A percentile compares a stretch with the other conserved stretches of the same genome.
Evolutionary conservation across 2,329 filamentous ascomycete genomes (phyloP).

Genomic region (Parascedosporium putredinis): DNA sequence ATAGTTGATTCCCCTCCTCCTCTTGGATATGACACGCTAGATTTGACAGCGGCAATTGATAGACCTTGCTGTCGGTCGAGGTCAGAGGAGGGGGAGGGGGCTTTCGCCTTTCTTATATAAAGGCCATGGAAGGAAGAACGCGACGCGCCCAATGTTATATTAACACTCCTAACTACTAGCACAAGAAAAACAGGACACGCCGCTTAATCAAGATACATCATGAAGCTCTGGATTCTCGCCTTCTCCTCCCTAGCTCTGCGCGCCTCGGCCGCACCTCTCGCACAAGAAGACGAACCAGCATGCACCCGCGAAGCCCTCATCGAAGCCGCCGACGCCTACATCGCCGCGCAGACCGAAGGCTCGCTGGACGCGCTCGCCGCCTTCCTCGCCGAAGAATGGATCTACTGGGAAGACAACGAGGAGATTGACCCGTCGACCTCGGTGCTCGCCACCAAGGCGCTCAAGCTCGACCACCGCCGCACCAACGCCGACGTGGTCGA

Average conservation of each 20-base stretch:
- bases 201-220: not conserved
- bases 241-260: not conserved
- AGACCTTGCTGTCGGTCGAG: too few species aligned
- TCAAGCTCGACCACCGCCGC: constrained; percentile 25
- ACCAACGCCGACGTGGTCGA: constrained; percentile 24
- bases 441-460: constrained; percentile 21
- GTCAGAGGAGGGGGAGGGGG: too few species aligned
- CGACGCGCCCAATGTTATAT: too few species aligned
- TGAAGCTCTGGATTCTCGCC: not conserved
- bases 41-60: too few species aligned
- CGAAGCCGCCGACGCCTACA: constrained; percentile 7
- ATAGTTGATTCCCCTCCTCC: too few species aligned
- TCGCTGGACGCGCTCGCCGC: constrained; percentile 8
- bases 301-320: constrained; percentile 7
- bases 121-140: too few species aligned
- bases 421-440: constrained; percentile 16
- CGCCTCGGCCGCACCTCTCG: not conserved
- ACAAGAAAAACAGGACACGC: not conserved
- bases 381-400: constrained; percentile 33
- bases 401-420: constrained; percentile 27
- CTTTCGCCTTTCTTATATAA: too few species aligned
- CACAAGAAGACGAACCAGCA: not conserved
- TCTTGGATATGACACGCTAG: too few species aligned
- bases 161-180: not conserved
- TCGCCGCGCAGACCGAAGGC: constrained; percentile 2